phyloP scores from a whole-genome alignment of 2,329 filamentous ascomycete species.

The Lojkania enalia region DNA sequence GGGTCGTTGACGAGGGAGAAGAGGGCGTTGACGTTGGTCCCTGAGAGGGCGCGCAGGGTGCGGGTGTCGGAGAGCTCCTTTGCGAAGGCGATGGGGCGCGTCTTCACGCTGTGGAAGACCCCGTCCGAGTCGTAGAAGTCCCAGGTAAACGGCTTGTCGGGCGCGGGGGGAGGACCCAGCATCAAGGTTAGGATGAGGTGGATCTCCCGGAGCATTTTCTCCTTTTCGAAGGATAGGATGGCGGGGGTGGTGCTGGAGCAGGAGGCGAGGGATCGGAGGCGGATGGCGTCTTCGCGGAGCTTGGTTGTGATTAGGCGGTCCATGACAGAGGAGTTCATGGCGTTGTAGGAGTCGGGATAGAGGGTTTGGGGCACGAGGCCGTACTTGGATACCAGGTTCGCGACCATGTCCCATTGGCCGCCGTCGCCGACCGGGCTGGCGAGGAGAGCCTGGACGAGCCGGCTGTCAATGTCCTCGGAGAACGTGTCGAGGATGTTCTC shows the following conservation, averaged over 20 bases:
- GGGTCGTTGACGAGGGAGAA: slow-evolving; percentile 87
- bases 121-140: slow-evolving; percentile 72
- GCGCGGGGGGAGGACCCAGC: slow-evolving; percentile 75
- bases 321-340: slow-evolving; percentile 69
- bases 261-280: slow-evolving; percentile 62
- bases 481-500: slow-evolving; percentile 80
- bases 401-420: slow-evolving; percentile 91
- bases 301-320: slow-evolving; percentile 79
- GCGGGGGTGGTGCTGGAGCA: slow-evolving; percentile 41
- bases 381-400: slow-evolving; percentile 83
- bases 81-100: slow-evolving; percentile 73
- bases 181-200: slow-evolving; percentile 80
- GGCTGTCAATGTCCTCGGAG: slow-evolving; percentile 68
- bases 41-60: slow-evolving; percentile 60
- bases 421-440: slow-evolving; percentile 74
- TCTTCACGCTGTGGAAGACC: slow-evolving; percentile 63
- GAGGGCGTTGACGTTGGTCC: slow-evolving; percentile 66
- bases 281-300: slow-evolving; percentile 81
- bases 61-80: slow-evolving; percentile 65
- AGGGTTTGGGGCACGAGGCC: slow-evolving; percentile 81
- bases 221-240: slow-evolving; percentile 60
- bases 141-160: slow-evolving; percentile 75
- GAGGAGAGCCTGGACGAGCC: slow-evolving; percentile 72
- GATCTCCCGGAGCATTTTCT: slow-evolving; percentile 77
- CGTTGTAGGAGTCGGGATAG: slow-evolving; percentile 83